Base-by-base conservation (phyloP, 2,329 filamentous ascomycete genomes). In the Rosellinia necatrix region DNA sequence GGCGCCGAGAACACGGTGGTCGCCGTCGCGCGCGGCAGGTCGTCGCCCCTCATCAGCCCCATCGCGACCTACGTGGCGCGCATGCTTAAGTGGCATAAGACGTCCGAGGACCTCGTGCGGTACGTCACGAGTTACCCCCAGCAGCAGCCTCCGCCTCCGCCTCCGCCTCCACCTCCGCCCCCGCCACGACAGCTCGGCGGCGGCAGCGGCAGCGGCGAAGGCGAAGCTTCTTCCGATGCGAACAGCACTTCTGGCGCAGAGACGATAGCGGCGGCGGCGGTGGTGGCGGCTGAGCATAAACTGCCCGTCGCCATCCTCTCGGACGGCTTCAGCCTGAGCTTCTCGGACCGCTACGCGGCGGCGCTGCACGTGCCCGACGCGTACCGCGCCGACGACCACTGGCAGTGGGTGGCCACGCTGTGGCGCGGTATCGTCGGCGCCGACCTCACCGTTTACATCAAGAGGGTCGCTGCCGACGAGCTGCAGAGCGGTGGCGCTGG, bases 381-480 rank as follows among this genome's bases (percentile, higher is more conserved):
- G 6, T 96, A 96, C 71, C 83, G 85, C 13, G 86, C 90, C 0
- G 81, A 89, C n/a, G 92, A 96, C 66, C 93, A 97, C 75, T 97
- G 93, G 92, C 90, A 96, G 72, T 97, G 93, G 93, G 91, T 94
- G 79, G 93, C 93, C 30, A 93, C 90, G 38, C 82, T 97, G 19
- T 97, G 93, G 93, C 86, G 92, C 8, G 91, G 91, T 8, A 89
- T 90, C 50, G 81, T 92, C 1, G 91, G 89, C 0, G 86, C 93
- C 0, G 93, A 97, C 71, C 75, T 93, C 41, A 89, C 89, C 1
- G 78, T 94, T 24, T 91, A 89, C 67, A 81, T 89, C 15, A 80
- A 78, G 66, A 64, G 70, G 32, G 65, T 66, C 41, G 30, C 69
- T 64, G 19, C 53, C 24, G 32, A 59, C 15, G 44, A 41, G 2